Base-by-base conservation (phyloP, 2,329 filamentous ascomycete genomes). In the Massarina eburnea region DNA sequence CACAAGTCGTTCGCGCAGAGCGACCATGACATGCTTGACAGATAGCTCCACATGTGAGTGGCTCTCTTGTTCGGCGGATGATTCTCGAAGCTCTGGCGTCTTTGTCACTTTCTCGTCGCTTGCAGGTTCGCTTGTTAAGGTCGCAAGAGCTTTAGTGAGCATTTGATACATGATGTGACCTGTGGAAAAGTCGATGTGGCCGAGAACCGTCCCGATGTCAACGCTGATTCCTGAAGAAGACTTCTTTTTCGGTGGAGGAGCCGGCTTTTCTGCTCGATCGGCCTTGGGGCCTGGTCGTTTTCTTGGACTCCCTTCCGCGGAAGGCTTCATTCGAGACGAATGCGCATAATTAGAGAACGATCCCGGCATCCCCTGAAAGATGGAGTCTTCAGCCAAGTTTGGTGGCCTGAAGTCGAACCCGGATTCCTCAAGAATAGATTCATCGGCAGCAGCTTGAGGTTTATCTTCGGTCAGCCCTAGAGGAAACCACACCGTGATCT, bases 301-400 rank as follows among this genome's bases (percentile, higher is more conserved):
- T 26, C 58, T 58, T 19, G 52, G 39, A 8, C 56, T 56, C 21
- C 58, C 59, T 21, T 61, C 59, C 39, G 57, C 32, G 1, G 61
- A 59, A 35, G 44, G 43, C 41, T 58, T 61, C 12, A 55, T 59
- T 37, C 64, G 60, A 9, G 64, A 70, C 21, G 70, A 63, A 33
- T 76, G 70, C 2, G 74, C 74, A 52, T 78, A 76, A 19, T 70
- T 66, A 0, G 75, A 77, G 52, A 77, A 78, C 0, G 74, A 70
- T 0, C 75, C 75, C 15, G 75, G 75, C 60, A 76, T 71, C 18
- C 70, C 63, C 39, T 67, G 67, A 44, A 69, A 69, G 19, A 69
- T 66, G 0, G 68, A 71, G 41, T 68, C 65, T 42, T 67, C 61
- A 5, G 55, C 67, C 8, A 71, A 41, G 20, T 62, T 64, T 7